Conservation (phyloP, 345 rosid genomes). For the Hirschfeldia incana region DNA sequence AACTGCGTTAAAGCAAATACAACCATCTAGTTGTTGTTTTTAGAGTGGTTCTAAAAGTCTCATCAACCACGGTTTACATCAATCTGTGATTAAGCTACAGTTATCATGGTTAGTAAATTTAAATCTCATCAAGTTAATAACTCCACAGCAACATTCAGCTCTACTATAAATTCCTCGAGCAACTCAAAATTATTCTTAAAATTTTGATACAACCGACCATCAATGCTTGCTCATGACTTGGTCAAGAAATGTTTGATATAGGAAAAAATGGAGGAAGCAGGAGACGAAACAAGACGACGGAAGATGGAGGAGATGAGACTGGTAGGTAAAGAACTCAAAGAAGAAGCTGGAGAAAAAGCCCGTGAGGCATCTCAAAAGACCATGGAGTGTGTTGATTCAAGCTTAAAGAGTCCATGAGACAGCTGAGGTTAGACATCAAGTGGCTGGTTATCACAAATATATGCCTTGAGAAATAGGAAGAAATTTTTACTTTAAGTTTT, state of each 20-base stretch:
- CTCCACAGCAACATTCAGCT: background rate
- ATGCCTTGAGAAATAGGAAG: too few relatives aligned
- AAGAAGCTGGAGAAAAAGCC: slow-evolving; percentile 23
- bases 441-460: too few relatives aligned
- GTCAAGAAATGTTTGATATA: background rate
- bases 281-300: slow-evolving; percentile 49
- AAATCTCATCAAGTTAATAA: background rate
- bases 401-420: slow-evolving; percentile 26
- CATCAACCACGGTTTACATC: too few relatives aligned
- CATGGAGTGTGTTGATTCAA: background rate
- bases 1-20: too few relatives aligned
- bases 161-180: background rate
- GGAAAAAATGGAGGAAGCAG: slow-evolving; percentile 50
- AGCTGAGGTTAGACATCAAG: background rate
- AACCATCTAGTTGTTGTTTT: too few relatives aligned
- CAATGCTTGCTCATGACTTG: too few relatives aligned
- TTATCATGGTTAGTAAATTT: background rate
- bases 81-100: too few relatives aligned
- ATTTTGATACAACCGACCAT: slow-evolving; percentile 1
- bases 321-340: slow-evolving; percentile 35
- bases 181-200: background rate
- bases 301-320: slow-evolving; percentile 60
- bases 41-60: too few relatives aligned
- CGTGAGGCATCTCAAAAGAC: slow-evolving; percentile 19
- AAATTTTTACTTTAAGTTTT: too few relatives aligned